phyloP scores from a whole-genome alignment of 2,329 filamentous ascomycete genomes.

The Sarocladiaceae sp. region DNA sequence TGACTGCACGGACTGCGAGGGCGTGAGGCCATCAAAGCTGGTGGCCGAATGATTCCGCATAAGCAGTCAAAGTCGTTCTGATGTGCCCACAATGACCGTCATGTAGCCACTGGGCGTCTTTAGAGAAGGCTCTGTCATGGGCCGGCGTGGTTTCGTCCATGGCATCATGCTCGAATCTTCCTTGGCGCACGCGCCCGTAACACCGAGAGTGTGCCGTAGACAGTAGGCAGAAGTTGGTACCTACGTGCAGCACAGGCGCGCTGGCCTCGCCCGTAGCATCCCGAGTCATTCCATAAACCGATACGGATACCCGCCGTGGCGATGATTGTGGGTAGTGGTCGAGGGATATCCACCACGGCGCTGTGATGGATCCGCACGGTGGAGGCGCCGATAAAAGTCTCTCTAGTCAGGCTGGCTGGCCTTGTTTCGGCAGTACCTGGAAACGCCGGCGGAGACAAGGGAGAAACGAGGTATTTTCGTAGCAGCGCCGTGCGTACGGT shows the following conservation, averaged over 20 bases:
- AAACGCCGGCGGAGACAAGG: neutral
- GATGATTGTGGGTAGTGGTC: constrained; percentile 1
- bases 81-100: constrained; percentile 9
- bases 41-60: constrained; percentile 16
- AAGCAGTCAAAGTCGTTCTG: neutral
- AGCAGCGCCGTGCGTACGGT: constrained; percentile 3
- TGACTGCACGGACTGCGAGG: neutral
- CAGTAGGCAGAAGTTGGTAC: too few species aligned
- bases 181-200: neutral
- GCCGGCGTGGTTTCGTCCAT: constrained; percentile 8
- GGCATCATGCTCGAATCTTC: constrained; percentile 6
- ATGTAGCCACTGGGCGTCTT: constrained; percentile 8
- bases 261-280: neutral
- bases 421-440: constrained; percentile 2
- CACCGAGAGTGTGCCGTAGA: neutral
- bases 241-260: too few species aligned
- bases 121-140: constrained; percentile 2
- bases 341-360: neutral
- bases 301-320: constrained; percentile 2
- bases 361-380: constrained; percentile 1
- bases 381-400: constrained; percentile 7
- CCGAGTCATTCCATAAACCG: constrained; percentile 8
- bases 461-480: constrained; percentile 7
- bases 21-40: constrained; percentile 6
- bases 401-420: neutral